A percentile compares a stretch with the other conserved stretches of the same genome.
These are phyloP conservation scores for Teratosphaeria viscida DNA, from an alignment of 2,329 filamentous ascomycete genomes.

Conservation along the genomic window DNA sequence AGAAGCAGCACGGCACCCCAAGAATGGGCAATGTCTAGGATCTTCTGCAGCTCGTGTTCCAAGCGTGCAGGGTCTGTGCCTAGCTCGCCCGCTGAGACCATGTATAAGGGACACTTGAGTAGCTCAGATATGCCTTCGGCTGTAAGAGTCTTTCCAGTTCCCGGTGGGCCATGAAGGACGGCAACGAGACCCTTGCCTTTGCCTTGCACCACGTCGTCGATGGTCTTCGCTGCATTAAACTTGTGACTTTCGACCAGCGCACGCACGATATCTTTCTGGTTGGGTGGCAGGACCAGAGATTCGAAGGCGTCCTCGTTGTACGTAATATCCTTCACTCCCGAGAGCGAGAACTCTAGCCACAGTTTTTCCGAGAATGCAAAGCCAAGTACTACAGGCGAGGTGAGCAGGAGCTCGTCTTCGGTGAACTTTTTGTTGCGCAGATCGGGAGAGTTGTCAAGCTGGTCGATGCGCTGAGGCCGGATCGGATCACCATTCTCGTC, in stretches of 20 bases:
- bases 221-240: conserved; percentile 68
- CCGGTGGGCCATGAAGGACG: conserved; percentile 75
- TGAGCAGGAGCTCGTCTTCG: conserved; percentile 74
- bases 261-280: conserved; percentile 57
- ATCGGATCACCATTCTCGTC: conserved; percentile 47
- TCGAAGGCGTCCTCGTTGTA: conserved; percentile 80
- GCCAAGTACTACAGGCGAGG: conserved; percentile 73
- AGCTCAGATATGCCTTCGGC: conserved; percentile 79
- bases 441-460: conserved; percentile 32
- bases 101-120: conserved; percentile 71
- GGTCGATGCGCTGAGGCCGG: conserved; percentile 48
- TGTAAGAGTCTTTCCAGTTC: conserved; percentile 80
- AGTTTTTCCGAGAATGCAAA: conserved; percentile 82
- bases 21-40: conserved; percentile 72
- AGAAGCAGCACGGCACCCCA: conserved; percentile 80
- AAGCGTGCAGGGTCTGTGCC: conserved; percentile 66
- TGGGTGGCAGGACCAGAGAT: conserved; percentile 60
- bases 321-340: conserved; percentile 65
- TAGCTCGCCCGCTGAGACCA: conserved; percentile 71
- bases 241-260: conserved; percentile 78
- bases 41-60: conserved; percentile 69
- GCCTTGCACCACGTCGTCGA: conserved; percentile 61
- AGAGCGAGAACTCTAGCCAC: conserved; percentile 81
- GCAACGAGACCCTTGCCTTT: conserved; percentile 79
- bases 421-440: conserved; percentile 43